Evolutionary conservation across 148 eudicot genomes (phyloP).

Genomic region (Amaranthus cruentus): DNA sequence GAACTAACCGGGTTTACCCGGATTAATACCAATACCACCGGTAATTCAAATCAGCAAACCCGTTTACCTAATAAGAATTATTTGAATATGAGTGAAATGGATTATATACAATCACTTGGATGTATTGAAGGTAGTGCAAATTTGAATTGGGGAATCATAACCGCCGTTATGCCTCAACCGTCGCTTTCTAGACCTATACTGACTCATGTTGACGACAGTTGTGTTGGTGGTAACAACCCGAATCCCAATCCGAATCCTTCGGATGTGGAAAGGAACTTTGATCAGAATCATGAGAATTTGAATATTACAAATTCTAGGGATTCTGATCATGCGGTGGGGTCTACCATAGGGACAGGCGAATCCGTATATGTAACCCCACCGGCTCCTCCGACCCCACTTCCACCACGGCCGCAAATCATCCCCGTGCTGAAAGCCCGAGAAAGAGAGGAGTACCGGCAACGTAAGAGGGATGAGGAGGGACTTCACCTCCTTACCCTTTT

Average conservation of each 20-base stretch:
- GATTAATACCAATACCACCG: not conserved
- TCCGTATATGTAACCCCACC: not conserved
- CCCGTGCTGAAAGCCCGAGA: conserved; percentile 29
- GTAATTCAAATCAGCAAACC: not conserved
- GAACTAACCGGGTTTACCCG: not conserved
- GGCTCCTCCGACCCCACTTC: not conserved
- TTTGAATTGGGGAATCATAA: conserved; percentile 1
- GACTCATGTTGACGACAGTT: not conserved
- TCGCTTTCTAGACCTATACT: not conserved
- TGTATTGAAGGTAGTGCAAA: not conserved
- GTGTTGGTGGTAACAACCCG: not conserved
- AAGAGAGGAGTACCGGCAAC: conserved; percentile 44
- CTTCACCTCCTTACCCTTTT: conserved; percentile 72
- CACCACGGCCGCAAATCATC: not conserved
- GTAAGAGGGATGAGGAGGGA: conserved; percentile 76
- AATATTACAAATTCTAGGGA: not conserved
- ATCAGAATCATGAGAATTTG: not conserved
- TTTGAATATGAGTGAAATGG: conserved; percentile 9
- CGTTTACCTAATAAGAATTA: not conserved
- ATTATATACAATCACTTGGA: not conserved
- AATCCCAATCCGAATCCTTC: not conserved
- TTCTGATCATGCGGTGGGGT: conserved; percentile 8
- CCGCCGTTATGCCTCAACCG: not conserved
- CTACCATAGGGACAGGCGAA: not conserved
- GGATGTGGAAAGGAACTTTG: not conserved